Percentiles rank a stretch among this genome's conserved stretches.
phyloP scores from a whole-genome alignment of 306 rosid genomes.

The Astragalus glycyphyllos region DNA sequence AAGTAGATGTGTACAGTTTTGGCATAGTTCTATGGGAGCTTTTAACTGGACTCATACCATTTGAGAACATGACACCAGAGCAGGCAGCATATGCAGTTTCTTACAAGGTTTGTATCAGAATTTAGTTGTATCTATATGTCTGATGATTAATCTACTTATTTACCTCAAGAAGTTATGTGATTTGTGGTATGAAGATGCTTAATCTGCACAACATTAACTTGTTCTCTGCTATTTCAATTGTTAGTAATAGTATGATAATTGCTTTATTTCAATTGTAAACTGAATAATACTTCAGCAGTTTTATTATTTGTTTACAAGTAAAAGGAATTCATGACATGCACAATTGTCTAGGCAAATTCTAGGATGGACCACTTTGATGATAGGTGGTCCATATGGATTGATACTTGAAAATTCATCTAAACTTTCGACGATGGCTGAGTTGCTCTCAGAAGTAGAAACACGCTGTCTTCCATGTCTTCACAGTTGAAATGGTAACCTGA shows the following conservation, averaged over 20 bases:
- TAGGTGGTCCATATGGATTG: too few species aligned
- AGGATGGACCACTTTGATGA: too few species aligned
- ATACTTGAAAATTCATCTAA: too few species aligned
- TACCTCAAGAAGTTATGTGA: background rate
- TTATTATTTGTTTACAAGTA: constrained; percentile 11
- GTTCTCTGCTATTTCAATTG: constrained; percentile 2
- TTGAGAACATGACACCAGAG: constrained; percentile 94
- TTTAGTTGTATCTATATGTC: constrained; percentile 6
- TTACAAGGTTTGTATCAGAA: constrained; percentile 70
- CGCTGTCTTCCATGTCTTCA: too few species aligned
- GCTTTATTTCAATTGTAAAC: background rate
- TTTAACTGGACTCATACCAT: constrained; percentile 82
- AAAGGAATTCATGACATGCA: constrained; percentile 15
- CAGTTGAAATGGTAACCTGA: too few species aligned
- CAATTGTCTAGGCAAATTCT: too few species aligned
- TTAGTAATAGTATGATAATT: constrained; percentile 5
- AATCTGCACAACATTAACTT: constrained; percentile 32
- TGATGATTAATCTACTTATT: constrained; percentile 23
- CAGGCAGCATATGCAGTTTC: constrained; percentile 99
- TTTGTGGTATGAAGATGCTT: constrained; percentile 1
- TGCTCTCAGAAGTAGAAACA: too few species aligned
- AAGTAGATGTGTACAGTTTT: constrained; percentile 95
- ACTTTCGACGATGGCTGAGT: too few species aligned
- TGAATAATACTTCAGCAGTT: constrained; percentile 20
- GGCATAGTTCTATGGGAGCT: constrained; percentile 98